Evolutionary conservation across 441 rosid species (phyloP), one percentile per base, ranked within the genome.

Genomic region (Mallotus japonicus): DNA sequence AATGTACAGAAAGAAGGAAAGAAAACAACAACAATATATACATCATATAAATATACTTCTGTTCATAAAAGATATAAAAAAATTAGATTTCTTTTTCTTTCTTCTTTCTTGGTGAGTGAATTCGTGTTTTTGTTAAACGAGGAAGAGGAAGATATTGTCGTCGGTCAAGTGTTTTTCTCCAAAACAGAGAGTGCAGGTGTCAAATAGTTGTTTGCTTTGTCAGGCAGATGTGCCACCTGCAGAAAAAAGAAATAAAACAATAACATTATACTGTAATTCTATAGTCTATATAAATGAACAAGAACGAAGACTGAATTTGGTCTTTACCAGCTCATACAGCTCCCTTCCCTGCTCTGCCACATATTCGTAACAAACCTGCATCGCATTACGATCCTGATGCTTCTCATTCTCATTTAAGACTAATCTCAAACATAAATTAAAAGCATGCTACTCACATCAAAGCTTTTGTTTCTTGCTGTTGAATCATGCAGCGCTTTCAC

Each of bases 391-490:
- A 37, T 37, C 40, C 6, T 4, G 40, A 37, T 37, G 40, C 40
- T 37, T 37, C 40, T 37, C 40, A 37, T 37, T 37, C 40, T 37
- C 40, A 65, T n/a, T 70, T n/a, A 12, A 73, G 71, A 64, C 63
- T 42, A 59, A 40, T 11, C 9, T 11, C 13, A 24, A 65, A 42
- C 40, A 37, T 37, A 4, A 65, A 74, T 58, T 7, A 60, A 20
- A 66, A 17, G 8, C 14, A 54, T 16, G 58, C 51, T 37, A 84
- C 99, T 79, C 78, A 88, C 99, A 78, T 95, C 98, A 71, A 95
- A 95, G 84, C 99, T 92, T 88, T 92, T 95, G 84, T 95, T 95
- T 80, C 98, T 88, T 72, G 99, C 98, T 10, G 96, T 90, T 58
- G 98, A 83, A 81, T 95, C 97, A 51, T 95, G 99, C 82, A 95